phyloP scores from a whole-genome alignment of 2,329 filamentous ascomycete species.

The Neonectria faginata region DNA sequence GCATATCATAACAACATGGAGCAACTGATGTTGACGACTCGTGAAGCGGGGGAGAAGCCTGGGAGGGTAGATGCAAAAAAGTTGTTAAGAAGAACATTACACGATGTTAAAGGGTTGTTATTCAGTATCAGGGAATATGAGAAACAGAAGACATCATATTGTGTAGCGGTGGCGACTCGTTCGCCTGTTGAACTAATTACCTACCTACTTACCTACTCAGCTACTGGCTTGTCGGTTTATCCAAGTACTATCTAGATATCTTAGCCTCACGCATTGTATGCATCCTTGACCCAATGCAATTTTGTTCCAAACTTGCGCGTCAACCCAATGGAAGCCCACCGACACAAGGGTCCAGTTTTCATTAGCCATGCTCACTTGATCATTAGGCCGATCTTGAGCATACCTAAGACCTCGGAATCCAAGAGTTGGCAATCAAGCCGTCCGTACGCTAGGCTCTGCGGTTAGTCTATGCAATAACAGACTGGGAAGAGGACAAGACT shows the following conservation, averaged over 20 bases:
- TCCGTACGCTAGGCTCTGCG: constrained; percentile 16
- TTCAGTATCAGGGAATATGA: neutral
- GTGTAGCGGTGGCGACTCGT: neutral
- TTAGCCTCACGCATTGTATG: constrained; percentile 5
- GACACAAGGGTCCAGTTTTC: neutral
- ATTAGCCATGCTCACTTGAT: neutral
- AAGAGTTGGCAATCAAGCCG: neutral
- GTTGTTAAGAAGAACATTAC: neutral
- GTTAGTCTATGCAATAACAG: constrained; percentile 27
- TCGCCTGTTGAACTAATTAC: neutral
- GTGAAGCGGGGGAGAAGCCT: neutral
- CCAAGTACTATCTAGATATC: neutral
- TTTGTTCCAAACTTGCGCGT: neutral
- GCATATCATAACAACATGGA: neutral
- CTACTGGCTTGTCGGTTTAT: neutral
- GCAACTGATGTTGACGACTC: neutral
- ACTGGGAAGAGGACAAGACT: constrained; percentile 4
- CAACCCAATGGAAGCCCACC: neutral
- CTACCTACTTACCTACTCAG: neutral
- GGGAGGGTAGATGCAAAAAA: no score
- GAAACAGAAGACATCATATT: constrained; percentile 3
- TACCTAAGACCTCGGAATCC: neutral
- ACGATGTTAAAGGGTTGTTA: neutral
- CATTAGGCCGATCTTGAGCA: neutral
- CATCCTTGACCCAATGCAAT: neutral